phyloP scores from a whole-genome alignment of 352 stramenopile genomes.

The Halophytophthora polymorphica region DNA sequence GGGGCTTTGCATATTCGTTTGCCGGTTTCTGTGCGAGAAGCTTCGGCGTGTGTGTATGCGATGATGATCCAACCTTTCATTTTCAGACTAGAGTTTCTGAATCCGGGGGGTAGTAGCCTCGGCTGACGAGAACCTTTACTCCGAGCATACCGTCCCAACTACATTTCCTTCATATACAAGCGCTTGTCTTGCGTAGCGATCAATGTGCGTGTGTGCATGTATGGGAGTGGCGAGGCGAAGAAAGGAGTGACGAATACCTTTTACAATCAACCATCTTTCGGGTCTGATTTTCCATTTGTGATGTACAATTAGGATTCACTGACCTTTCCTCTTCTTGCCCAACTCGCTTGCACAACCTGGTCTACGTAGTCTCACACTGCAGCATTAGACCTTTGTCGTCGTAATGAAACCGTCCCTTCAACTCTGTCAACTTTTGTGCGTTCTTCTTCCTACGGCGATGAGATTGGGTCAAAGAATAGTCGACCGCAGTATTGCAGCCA shows the following conservation, averaged over 20 bases:
- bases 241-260: conserved; percentile 81
- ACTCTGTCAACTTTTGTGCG: too few relatives aligned
- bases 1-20: too few relatives aligned
- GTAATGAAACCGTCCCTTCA: too few relatives aligned
- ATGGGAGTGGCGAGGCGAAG: conserved; percentile 1
- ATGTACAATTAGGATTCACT: conserved; percentile 79
- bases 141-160: conserved; percentile 54
- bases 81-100: conserved; percentile 93
- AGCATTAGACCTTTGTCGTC: too few relatives aligned
- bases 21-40: too few relatives aligned
- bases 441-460: too few relatives aligned
- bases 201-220: conserved; percentile 6
- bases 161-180: not conserved
- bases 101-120: conserved; percentile 84
- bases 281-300: conserved; percentile 87
- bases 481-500: too few relatives aligned
- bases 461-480: too few relatives aligned
- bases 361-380: not conserved
- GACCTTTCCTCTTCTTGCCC: conserved; percentile 50
- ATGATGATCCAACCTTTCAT: conserved; percentile 78
- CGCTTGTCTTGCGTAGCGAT: not conserved
- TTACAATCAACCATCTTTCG: conserved; percentile 89
- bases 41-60: conserved; percentile 36
- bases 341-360: not conserved
- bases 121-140: conserved; percentile 69